These are phyloP conservation scores for Colletotrichum limetticola DNA, from an alignment of 2,329 filamentous ascomycete genomes.

Conservation along the genomic window DNA sequence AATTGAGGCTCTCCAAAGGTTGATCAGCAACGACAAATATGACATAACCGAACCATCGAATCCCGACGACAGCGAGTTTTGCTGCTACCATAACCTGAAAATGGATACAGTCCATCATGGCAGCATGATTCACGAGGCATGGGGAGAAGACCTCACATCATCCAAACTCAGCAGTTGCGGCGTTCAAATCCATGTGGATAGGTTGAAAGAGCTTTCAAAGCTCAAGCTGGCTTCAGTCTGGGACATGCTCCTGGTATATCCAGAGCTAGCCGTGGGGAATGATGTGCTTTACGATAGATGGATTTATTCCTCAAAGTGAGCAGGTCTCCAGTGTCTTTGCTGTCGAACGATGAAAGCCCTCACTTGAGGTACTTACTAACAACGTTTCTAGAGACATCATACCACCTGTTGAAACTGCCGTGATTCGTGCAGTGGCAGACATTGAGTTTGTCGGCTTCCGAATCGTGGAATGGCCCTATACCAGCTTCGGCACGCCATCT, in stretches of 20 bases:
- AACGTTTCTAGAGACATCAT: neutral
- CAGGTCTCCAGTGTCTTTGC: neutral
- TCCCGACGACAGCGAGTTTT: neutral
- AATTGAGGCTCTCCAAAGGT: neutral
- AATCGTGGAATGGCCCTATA: neutral
- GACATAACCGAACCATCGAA: neutral
- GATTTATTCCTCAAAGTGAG: neutral
- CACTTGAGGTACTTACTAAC: neutral
- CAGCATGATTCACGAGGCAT: neutral
- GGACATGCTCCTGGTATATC: neutral
- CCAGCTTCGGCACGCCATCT: neutral
- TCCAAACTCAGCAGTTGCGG: neutral
- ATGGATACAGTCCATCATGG: neutral
- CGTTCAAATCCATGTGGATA: neutral
- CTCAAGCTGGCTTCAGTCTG: neutral
- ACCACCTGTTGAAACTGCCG: neutral
- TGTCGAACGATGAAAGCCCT: neutral
- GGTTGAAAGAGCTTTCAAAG: neutral
- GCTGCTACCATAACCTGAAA: neutral
- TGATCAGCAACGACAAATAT: no score
- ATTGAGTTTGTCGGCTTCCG: neutral
- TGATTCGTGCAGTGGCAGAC: neutral
- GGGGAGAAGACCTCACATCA: accelerated
- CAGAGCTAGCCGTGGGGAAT: neutral
- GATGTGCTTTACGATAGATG: neutral